These are phyloP conservation scores for Barbarea vulgaris DNA, from an alignment of 345 rosid species.

Conservation along the genomic window DNA sequence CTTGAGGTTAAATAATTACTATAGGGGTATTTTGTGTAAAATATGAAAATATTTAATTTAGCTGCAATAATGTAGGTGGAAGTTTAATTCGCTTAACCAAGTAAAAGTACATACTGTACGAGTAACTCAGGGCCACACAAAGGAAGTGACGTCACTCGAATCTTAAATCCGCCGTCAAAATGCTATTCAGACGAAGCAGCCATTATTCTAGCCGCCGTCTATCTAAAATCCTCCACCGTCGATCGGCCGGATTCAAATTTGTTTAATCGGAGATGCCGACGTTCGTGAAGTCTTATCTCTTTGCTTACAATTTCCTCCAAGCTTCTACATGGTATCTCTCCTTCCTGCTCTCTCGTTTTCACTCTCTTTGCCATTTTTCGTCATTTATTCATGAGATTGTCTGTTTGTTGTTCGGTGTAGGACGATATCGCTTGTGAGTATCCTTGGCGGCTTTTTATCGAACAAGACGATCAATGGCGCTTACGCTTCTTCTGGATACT, in stretches of 20 bases:
- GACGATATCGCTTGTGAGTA: constrained; percentile 52
- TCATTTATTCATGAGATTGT: background rate
- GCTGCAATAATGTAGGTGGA: background rate
- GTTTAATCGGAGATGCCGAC: constrained; percentile 30
- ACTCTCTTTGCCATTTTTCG: background rate
- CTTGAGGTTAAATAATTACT: background rate
- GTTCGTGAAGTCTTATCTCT: constrained; percentile 56
- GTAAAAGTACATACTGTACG: background rate
- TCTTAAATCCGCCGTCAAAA: constrained; percentile 28
- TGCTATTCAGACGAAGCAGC: constrained; percentile 7
- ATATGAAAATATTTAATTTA: background rate
- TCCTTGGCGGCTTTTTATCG: constrained; percentile 42
- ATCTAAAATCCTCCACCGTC: constrained; percentile 16
- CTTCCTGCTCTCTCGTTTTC: background rate
- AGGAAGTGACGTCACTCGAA: constrained; percentile 33
- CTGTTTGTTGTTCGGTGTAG: constrained; percentile 41
- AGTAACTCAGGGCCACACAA: constrained; percentile 31
- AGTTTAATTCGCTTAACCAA: background rate
- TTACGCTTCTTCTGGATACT: constrained; percentile 67
- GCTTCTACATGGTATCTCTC: constrained; percentile 58
- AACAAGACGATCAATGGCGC: constrained; percentile 52
- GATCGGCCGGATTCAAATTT: background rate
- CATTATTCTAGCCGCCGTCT: constrained; percentile 6
- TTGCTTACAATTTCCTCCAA: constrained; percentile 74
- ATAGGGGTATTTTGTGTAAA: background rate